A percentile compares a stretch with the other conserved stretches of the same genome.
phyloP scores from a whole-genome alignment of 2,329 filamentous ascomycete species.

The Fusarium duplospermum region DNA sequence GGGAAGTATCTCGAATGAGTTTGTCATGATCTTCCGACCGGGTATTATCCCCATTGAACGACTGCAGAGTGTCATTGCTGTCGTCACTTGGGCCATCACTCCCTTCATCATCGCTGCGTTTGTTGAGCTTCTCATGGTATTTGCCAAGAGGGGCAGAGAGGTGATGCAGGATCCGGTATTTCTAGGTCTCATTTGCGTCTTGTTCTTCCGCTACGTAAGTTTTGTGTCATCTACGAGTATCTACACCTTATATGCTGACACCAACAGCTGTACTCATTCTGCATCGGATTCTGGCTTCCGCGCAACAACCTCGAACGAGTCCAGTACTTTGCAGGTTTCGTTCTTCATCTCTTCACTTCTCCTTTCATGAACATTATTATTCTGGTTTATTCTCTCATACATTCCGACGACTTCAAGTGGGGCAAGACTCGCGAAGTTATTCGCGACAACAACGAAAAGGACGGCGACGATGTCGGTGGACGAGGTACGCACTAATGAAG shows the following conservation, averaged over 20 bases:
- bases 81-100: conserved; percentile 59
- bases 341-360: conserved; percentile 52
- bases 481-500: conserved; percentile 38
- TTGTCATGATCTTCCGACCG: conserved; percentile 59
- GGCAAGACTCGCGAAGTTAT: conserved; percentile 58
- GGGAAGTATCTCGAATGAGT: conserved; percentile 61
- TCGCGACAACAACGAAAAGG: conserved; percentile 41
- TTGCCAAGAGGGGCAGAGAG: conserved; percentile 47
- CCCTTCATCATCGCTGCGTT: conserved; percentile 58
- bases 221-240: not conserved
- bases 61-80: conserved; percentile 58
- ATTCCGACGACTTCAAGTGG: conserved; percentile 60
- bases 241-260: conserved; percentile 11
- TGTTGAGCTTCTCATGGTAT: conserved; percentile 50
- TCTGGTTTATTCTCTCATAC: conserved; percentile 54
- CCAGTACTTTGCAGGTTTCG: conserved; percentile 54
- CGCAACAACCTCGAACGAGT: conserved; percentile 52
- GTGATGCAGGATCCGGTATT: conserved; percentile 52
- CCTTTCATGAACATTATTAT: conserved; percentile 58
- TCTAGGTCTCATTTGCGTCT: conserved; percentile 51
- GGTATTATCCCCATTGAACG: conserved; percentile 57
- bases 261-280: conserved; percentile 54
- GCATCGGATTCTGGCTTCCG: conserved; percentile 56
- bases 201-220: conserved; percentile 56
- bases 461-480: conserved; percentile 39